Evolutionary conservation across 2,329 filamentous ascomycete genomes (phyloP).

Genomic region (Fusarium camptoceras): DNA sequence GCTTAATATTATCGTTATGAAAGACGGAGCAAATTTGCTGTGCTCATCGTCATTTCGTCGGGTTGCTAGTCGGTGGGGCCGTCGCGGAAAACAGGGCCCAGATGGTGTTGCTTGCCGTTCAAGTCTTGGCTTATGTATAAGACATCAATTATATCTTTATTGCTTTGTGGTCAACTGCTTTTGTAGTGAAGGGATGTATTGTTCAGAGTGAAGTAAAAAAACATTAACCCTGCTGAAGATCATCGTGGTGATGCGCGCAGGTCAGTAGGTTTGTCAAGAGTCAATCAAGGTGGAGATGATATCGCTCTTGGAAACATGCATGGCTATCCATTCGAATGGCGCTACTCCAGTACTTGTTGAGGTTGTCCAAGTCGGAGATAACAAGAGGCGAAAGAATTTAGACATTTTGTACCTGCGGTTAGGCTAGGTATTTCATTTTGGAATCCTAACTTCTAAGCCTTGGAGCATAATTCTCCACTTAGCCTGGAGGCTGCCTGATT

Average conservation of each 20-base stretch:
- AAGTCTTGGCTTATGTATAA: background rate
- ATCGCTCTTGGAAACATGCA: too few species aligned
- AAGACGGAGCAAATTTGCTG: background rate
- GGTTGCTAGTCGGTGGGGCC: background rate
- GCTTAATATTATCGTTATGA: background rate
- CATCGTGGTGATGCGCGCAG: too few species aligned
- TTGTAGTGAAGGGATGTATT: background rate
- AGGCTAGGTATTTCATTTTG: too few species aligned
- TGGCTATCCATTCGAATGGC: too few species aligned
- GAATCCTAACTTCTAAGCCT: fast-evolving
- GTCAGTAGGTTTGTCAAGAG: too few species aligned
- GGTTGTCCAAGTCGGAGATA: too few species aligned
- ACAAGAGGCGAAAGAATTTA: too few species aligned
- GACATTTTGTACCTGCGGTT: too few species aligned
- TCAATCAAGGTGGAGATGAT: too few species aligned
- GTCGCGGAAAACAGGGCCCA: background rate
- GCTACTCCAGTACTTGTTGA: too few species aligned
- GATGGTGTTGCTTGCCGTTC: background rate
- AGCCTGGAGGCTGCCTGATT: background rate
- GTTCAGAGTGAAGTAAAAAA: too few species aligned
- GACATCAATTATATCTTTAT: background rate
- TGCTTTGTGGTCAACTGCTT: background rate
- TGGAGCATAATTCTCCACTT: background rate
- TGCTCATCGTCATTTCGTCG: background rate
- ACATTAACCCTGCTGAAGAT: too few species aligned